Percentiles rank a stretch among this genome's conserved stretches.
Evolutionary conservation across 805 yeast genomes (phyloP).

Genomic region (Isabelozyma heimii): DNA sequence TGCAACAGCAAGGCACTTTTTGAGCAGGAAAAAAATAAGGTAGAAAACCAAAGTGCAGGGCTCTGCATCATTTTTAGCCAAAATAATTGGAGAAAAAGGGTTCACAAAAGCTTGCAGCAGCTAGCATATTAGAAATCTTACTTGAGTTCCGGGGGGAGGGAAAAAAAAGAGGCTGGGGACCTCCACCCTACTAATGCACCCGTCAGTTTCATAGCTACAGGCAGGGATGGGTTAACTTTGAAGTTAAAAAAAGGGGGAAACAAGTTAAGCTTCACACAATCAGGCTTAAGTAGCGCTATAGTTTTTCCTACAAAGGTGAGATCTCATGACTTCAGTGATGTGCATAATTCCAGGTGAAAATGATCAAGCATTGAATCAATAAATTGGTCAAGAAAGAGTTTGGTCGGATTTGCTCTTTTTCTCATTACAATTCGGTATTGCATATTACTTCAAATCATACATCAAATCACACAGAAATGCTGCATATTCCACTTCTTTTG

Average conservation of each 20-base stretch:
- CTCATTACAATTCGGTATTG: no score
- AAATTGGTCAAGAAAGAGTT: no score
- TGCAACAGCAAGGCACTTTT: neutral
- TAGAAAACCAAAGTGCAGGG: neutral
- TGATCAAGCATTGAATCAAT: neutral
- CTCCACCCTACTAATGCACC: no score
- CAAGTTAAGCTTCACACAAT: neutral
- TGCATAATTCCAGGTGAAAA: neutral
- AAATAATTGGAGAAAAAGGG: neutral
- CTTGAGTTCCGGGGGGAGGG: neutral
- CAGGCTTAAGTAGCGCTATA: neutral
- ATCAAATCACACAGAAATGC: no score
- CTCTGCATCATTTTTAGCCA: neutral
- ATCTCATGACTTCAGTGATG: neutral
- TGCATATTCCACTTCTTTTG: no score
- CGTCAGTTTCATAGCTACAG: no score
- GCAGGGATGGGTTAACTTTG: no score
- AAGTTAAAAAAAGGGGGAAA: no score
- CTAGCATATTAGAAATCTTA: neutral
- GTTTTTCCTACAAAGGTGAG: neutral
- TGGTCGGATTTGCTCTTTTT: no score
- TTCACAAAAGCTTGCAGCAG: neutral
- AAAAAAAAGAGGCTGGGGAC: neutral
- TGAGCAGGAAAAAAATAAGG: neutral
- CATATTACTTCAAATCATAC: no score